These are phyloP conservation scores for Beauveria rudraprayagi DNA, from an alignment of 2,329 filamentous ascomycete genomes.

Conservation along the genomic window DNA sequence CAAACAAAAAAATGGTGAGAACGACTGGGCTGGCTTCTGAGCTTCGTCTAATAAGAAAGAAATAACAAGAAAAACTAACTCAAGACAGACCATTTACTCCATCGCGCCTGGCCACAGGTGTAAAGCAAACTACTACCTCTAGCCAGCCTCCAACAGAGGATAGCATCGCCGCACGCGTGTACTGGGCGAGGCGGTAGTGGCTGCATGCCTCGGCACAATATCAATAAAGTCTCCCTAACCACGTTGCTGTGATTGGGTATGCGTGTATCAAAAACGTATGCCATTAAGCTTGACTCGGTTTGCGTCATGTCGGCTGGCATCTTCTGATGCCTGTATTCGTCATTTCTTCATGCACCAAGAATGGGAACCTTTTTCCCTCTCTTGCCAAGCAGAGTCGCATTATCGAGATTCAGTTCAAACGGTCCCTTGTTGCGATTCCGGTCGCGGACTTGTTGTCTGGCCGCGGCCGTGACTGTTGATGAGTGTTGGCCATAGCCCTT, in stretches of 20 bases:
- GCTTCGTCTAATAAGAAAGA: background rate
- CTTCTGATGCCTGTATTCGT: background rate
- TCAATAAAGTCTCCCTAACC: background rate
- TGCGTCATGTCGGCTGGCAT: background rate
- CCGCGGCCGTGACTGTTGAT: constrained; percentile 72
- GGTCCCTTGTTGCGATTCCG: constrained; percentile 64
- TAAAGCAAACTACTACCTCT: background rate
- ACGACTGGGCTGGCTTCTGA: constrained; percentile 3
- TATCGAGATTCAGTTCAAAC: constrained; percentile 88
- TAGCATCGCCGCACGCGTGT: background rate
- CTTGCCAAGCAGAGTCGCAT: constrained; percentile 79
- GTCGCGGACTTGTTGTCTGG: constrained; percentile 67
- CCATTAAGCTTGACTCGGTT: background rate
- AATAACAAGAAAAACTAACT: background rate
- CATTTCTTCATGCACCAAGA: constrained; percentile 28
- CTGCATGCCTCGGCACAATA: background rate
- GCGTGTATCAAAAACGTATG: background rate
- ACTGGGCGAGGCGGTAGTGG: background rate
- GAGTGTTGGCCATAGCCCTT: constrained; percentile 86
- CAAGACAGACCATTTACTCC: constrained; percentile 3
- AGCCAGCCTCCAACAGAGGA: background rate
- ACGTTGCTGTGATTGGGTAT: constrained; percentile 1
- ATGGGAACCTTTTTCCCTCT: constrained; percentile 47
- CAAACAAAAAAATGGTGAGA: background rate
- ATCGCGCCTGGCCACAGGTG: constrained; percentile 2